Conservation (phyloP, 2,329 filamentous ascomycete genomes). For the Westerdykella sp. region DNA sequence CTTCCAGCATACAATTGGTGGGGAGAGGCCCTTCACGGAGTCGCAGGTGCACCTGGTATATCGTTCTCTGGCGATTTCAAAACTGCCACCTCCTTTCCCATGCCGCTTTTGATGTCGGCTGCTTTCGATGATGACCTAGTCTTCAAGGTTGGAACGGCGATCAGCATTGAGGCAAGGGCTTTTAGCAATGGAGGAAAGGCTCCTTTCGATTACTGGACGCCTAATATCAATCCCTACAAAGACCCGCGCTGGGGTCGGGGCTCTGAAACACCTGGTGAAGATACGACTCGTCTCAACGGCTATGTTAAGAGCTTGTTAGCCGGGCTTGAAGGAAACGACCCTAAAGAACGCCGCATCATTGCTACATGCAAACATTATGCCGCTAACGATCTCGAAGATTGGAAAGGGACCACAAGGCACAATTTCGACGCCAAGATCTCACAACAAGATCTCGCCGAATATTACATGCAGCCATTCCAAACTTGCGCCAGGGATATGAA, state of each 20-base stretch:
- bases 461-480: constrained; percentile 62
- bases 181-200: constrained; percentile 56
- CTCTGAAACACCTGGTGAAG: constrained; percentile 52
- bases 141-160: constrained; percentile 49
- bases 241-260: constrained; percentile 60
- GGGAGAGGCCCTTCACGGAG: constrained; percentile 58
- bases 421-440: constrained; percentile 53
- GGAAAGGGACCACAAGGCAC: constrained; percentile 32
- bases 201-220: constrained; percentile 55
- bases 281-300: constrained; percentile 45
- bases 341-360: constrained; percentile 19
- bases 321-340: constrained; percentile 48
- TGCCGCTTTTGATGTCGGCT: constrained; percentile 57
- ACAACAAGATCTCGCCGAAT: constrained; percentile 60
- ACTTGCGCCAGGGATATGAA: constrained; percentile 42
- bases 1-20: constrained; percentile 49
- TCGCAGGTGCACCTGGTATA: constrained; percentile 51
- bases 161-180: constrained; percentile 57
- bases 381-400: constrained; percentile 27
- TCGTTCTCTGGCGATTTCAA: constrained; percentile 52
- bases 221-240: constrained; percentile 61
- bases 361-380: constrained; percentile 38
- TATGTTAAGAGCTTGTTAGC: constrained; percentile 51
- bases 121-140: constrained; percentile 60
- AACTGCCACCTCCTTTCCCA: constrained; percentile 60